Conservation (phyloP, 345 rosid species). For the Citrus unshiu region DNA sequence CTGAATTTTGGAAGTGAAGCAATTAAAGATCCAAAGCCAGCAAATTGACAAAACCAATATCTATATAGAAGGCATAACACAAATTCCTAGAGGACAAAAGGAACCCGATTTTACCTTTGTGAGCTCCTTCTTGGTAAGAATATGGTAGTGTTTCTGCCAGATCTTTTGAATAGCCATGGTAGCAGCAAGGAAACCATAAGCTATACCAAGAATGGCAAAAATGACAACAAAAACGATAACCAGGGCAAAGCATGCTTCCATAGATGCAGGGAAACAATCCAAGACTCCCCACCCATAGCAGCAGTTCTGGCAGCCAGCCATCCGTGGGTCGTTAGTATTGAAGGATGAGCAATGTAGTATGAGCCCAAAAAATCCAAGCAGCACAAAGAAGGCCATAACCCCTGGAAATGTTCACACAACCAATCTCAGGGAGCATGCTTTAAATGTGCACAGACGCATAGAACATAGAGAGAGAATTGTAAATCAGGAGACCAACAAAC, state of each 20-base stretch:
- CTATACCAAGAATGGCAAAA: conserved; percentile 83
- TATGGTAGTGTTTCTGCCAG: conserved; percentile 96
- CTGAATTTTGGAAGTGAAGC: not conserved
- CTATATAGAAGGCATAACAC: not conserved
- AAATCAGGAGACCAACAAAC: not conserved
- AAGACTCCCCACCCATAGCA: conserved; percentile 97
- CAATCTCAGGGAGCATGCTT: conserved; percentile 11
- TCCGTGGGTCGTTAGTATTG: conserved; percentile 73
- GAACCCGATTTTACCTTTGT: conserved; percentile 47
- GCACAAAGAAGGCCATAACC: conserved; percentile 80
- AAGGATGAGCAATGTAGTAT: conserved; percentile 82
- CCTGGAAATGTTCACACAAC: conserved; percentile 38
- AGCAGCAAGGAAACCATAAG: conserved; percentile 94
- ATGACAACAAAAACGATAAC: conserved; percentile 81
- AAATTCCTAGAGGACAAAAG: not conserved
- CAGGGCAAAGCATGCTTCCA: conserved; percentile 94
- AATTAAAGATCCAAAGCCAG: not conserved
- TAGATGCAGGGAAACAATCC: conserved; percentile 93
- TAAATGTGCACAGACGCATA: not conserved
- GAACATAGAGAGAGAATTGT: not conserved
- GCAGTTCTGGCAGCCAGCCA: conserved; percentile 95
- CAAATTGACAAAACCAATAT: not conserved
- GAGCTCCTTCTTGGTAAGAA: conserved; percentile 87
- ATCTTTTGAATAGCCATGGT: conserved; percentile 93
- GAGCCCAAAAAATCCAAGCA: conserved; percentile 86